phyloP scores from a whole-genome alignment of 176 grass and related monocot species.

The Luzula sylvatica region DNA sequence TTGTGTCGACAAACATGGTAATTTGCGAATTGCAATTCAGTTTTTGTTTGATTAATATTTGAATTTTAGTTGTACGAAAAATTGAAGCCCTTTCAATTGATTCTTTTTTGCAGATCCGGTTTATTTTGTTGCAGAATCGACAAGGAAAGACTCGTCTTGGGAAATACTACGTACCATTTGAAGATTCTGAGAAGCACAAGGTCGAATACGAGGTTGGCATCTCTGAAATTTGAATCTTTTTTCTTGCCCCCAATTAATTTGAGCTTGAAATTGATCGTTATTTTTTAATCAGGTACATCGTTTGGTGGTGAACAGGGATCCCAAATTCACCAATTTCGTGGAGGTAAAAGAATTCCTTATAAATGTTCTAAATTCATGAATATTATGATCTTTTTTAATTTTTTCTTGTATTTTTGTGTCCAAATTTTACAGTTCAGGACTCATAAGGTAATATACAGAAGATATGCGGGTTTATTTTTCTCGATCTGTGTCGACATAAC shows the following conservation, averaged over 20 bases:
- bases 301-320: constrained; percentile 87
- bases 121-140: constrained; percentile 92
- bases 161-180: constrained; percentile 95
- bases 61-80: background rate
- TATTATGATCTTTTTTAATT: background rate
- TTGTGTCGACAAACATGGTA: constrained; percentile 11
- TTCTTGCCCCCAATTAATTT: background rate
- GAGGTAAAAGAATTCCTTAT: constrained; percentile 44
- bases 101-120: constrained; percentile 62
- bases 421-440: constrained; percentile 52
- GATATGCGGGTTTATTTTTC: constrained; percentile 98
- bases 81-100: no score
- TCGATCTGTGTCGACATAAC: constrained; percentile 97
- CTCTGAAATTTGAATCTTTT: background rate
- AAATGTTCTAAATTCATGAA: background rate
- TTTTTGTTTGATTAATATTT: background rate
- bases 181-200: constrained; percentile 99
- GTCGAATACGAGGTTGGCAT: constrained; percentile 80
- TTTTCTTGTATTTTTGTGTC: background rate
- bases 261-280: background rate
- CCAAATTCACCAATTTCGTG: constrained; percentile 98
- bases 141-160: constrained; percentile 97
- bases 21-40: background rate
- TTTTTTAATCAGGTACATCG: constrained; percentile 60
- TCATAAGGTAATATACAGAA: constrained; percentile 97